Evolutionary conservation across 345 rosid genomes (phyloP).

Genomic region (Eucalyptus marginata): DNA sequence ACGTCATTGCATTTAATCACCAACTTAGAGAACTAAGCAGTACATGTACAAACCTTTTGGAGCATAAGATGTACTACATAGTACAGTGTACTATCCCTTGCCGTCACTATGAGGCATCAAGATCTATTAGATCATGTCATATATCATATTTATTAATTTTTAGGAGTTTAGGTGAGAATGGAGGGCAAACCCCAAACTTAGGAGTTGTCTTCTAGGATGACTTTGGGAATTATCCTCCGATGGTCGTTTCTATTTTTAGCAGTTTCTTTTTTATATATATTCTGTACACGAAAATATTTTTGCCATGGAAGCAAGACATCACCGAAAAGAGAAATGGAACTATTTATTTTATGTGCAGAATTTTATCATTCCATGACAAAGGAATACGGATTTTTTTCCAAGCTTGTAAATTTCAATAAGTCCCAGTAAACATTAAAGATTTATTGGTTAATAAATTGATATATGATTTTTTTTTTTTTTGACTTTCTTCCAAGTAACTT

Average conservation of each 20-base stretch:
- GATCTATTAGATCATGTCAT: neutral
- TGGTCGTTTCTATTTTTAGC: neutral
- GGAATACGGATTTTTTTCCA: neutral
- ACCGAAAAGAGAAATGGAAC: neutral
- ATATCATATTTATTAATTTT: neutral
- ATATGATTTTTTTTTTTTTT: neutral
- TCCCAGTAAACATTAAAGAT: neutral
- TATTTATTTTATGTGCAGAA: neutral
- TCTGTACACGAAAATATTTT: neutral
- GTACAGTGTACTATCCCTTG: neutral
- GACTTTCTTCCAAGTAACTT: neutral
- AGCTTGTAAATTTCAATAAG: neutral
- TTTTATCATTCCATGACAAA: neutral
- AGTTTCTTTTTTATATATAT: neutral
- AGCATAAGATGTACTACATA: neutral
- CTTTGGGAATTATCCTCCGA: neutral
- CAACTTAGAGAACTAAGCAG: neutral
- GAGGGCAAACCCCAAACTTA: neutral
- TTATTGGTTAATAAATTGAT: neutral
- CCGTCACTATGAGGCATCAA: neutral
- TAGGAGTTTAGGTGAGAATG: neutral
- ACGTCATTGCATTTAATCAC: neutral
- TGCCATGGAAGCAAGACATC: neutral
- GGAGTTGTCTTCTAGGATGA: neutral
- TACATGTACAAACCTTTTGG: neutral